Base-by-base conservation (phyloP, 164 flowering plant genomes). In the Hamamelis virginiana region DNA sequence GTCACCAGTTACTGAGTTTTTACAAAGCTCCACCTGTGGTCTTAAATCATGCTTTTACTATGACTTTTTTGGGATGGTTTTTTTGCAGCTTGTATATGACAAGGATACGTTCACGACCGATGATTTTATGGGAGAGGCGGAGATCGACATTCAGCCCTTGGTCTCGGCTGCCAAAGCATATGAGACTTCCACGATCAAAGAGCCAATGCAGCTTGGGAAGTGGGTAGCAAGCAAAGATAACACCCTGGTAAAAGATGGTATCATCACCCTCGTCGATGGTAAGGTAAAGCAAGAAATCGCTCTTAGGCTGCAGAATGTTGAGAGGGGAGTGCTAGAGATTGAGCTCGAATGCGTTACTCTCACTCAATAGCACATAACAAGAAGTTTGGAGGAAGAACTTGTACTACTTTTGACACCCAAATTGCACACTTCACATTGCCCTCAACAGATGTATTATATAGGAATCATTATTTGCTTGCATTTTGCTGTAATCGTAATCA, bases 81-180 rank as follows among this genome's bases (percentile, higher is more conserved):
- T 48, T 59, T 72, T 80, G 77, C 91, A 94, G 98, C 78, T 80
- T 67, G 98, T 94, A 21, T 94, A 87, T 53, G 98, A 92, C 78
- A 94, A 92, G 81, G 98, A 94, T 59, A 89, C 89, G 55, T 92
- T 92, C 76, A 65, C 81, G 66, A 62, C 86, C 0, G 98, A 94
- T 63, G 98, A 94, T 77, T 88, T 84, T 51, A 94, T 94, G 98
- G 97, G 98, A 26, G 92, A 94, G 55, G 96, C 91, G 0, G 97
- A 92, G 80, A 92, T 94, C 1, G 97, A 94, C 76, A 94, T 94
- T 55, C 87, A 85, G 62, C 97, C 97, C 5, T 73, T 94, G 50
- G 80, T 92, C 21, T 44, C 82, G 14, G 95, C 97, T 59, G 97
- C 97, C 44, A 87, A 76, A 78, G 97, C 90, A 14, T 78, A 78